Evolutionary conservation across 148 eudicot genomes (phyloP).

Genomic region (Camellia sinensis): DNA sequence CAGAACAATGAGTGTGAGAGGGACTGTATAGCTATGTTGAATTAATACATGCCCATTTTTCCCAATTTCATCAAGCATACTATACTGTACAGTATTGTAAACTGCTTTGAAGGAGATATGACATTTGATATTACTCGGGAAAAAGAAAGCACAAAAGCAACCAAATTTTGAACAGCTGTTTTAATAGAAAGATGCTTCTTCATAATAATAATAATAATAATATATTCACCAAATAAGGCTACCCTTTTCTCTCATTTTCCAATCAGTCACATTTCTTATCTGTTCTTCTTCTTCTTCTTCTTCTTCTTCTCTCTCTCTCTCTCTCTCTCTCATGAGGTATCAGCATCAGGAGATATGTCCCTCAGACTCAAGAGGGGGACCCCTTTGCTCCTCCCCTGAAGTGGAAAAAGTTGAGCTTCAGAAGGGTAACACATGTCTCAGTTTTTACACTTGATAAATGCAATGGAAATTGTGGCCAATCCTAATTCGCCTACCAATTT

Average conservation of each 20-base stretch:
- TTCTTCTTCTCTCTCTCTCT: no score
- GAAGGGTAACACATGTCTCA: not conserved
- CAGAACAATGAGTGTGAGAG: no score
- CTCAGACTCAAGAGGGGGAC: not conserved
- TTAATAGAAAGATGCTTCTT: conserved; percentile 9
- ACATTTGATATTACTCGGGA: not conserved
- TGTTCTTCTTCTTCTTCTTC: not conserved
- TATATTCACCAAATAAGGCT: conserved; percentile 10
- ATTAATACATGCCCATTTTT: no score
- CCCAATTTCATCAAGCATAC: no score
- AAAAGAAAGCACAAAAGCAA: not conserved
- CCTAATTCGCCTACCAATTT: not conserved
- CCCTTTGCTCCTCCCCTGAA: conserved; percentile 14
- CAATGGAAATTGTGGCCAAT: not conserved
- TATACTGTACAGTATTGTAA: no score
- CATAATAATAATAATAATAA: not conserved
- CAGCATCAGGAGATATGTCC: conserved; percentile 15
- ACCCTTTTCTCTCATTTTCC: not conserved
- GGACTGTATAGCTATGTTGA: no score
- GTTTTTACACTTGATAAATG: not conserved
- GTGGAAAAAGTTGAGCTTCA: conserved; percentile 20
- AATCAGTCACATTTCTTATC: not conserved
- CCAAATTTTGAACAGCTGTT: conserved; percentile 5
- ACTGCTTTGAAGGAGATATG: no score
- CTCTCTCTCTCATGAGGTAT: conserved; percentile 9